Conservation (phyloP, 2,329 filamentous ascomycete species). For the Claviceps arundinis region DNA sequence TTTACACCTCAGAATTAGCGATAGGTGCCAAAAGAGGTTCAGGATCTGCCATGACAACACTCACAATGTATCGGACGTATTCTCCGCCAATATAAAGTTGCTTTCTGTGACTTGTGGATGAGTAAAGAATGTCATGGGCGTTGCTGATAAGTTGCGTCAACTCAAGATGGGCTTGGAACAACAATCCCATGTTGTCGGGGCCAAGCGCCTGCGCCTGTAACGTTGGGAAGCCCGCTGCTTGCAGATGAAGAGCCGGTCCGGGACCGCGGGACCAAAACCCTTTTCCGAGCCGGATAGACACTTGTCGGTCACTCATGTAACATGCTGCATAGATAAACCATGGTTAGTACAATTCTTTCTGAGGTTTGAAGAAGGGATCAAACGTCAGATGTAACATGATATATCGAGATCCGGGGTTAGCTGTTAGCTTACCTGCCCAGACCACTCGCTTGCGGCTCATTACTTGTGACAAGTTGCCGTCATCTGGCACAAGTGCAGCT, state of each 20-base stretch:
- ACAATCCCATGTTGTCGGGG: conserved; percentile 52
- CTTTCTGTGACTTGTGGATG: conserved; percentile 54
- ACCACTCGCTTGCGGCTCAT: conserved; percentile 52
- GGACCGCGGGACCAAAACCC: conserved; percentile 64
- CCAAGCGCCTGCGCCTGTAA: conserved; percentile 43
- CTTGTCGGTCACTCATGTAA: conserved; percentile 53
- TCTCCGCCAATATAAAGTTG: conserved; percentile 58
- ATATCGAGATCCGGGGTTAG: no score
- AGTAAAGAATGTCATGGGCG: conserved; percentile 61
- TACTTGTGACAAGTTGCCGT: conserved; percentile 42
- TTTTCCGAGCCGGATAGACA: conserved; percentile 57
- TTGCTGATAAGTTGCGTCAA: conserved; percentile 61
- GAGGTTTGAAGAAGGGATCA: no score
- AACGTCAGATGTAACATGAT: no score
- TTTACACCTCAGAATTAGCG: neutral
- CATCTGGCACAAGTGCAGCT: conserved; percentile 50
- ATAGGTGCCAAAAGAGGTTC: neutral
- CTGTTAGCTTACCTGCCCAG: conserved; percentile 40
- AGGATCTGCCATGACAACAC: neutral
- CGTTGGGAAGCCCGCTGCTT: conserved; percentile 55
- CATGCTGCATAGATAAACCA: conserved; percentile 26
- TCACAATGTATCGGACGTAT: conserved; percentile 56
- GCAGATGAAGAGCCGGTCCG: conserved; percentile 49
- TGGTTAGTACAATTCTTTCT: no score
- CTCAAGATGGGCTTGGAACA: conserved; percentile 60